phyloP scores from a whole-genome alignment of 1,139 yeast species.

The Debaryomycetaceae sp. region DNA sequence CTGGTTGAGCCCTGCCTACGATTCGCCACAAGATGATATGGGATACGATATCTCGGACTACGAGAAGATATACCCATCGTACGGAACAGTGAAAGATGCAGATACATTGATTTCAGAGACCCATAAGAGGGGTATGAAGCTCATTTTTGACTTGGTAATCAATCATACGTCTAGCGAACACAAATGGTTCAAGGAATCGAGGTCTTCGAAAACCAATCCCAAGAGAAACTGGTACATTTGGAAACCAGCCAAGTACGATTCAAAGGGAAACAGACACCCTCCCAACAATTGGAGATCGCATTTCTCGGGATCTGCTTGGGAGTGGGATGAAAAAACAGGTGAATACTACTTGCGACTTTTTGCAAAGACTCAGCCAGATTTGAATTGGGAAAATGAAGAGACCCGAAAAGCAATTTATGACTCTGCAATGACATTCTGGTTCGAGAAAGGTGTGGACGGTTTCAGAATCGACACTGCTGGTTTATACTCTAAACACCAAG shows the following conservation, averaged over 20 bases:
- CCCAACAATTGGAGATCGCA: conserved; percentile 56
- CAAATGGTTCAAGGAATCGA: conserved; percentile 55
- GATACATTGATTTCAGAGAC: conserved; percentile 44
- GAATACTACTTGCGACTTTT: conserved; percentile 55
- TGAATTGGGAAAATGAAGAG: conserved; percentile 57
- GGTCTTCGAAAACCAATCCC: conserved; percentile 47
- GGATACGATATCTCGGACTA: conserved; percentile 61
- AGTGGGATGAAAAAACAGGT: conserved; percentile 47
- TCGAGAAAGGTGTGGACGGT: conserved; percentile 55
- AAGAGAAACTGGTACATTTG: conserved; percentile 64
- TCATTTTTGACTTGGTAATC: conserved; percentile 54
- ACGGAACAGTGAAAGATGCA: conserved; percentile 54
- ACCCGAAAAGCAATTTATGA: conserved; percentile 50
- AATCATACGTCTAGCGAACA: conserved; percentile 59
- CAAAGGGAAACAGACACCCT: conserved; percentile 46
- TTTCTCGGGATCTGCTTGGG: conserved; percentile 58
- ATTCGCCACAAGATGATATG: conserved; percentile 62
- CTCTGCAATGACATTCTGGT: conserved; percentile 51
- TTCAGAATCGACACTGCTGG: conserved; percentile 57
- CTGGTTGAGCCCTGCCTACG: conserved; percentile 60
- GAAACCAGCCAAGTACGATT: conserved; percentile 48
- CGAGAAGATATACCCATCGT: conserved; percentile 46
- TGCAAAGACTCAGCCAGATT: conserved; percentile 54
- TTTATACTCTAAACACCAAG: conserved; percentile 48
- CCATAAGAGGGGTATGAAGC: conserved; percentile 49